phyloP scores from a whole-genome alignment of 106 monocot species.

The Dactylorhiza incarnata region DNA sequence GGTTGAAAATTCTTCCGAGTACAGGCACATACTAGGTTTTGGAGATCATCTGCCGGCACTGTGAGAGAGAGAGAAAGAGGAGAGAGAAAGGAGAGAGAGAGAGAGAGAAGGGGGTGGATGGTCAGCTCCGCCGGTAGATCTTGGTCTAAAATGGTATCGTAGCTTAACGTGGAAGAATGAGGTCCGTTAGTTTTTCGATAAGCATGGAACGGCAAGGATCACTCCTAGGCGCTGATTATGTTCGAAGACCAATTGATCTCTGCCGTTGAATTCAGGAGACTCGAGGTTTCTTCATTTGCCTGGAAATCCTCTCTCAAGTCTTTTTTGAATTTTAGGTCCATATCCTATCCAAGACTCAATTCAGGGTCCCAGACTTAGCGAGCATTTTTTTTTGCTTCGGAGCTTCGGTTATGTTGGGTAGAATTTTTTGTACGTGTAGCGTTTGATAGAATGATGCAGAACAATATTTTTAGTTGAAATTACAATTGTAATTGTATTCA shows the following conservation, averaged over 20 bases:
- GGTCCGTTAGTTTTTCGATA: constrained; percentile 33
- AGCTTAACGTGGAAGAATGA: constrained; percentile 8
- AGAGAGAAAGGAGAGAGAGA: not conserved
- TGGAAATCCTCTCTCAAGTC: too few species aligned
- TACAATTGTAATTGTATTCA: too few species aligned
- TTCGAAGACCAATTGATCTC: not conserved
- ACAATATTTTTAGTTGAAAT: too few species aligned
- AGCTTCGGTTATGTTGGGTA: too few species aligned
- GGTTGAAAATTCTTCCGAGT: not conserved
- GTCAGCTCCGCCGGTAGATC: constrained; percentile 10
- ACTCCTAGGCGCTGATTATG: not conserved
- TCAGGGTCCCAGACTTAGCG: too few species aligned
- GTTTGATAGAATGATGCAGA: too few species aligned
- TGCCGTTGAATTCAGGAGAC: constrained; percentile 4
- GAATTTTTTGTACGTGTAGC: too few species aligned
- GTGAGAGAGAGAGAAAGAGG: constrained; percentile 7
- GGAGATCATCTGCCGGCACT: too few species aligned
- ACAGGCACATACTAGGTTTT: too few species aligned
- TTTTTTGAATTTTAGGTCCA: too few species aligned
- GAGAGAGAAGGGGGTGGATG: not conserved
- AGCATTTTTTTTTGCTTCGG: too few species aligned
- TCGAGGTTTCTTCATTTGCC: not conserved
- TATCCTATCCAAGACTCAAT: too few species aligned
- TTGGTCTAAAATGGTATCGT: constrained; percentile 8
- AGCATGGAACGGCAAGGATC: constrained; percentile 5